phyloP scores from a whole-genome alignment of 2,329 filamentous ascomycete species.

The Westerdykella aurantiaca region DNA sequence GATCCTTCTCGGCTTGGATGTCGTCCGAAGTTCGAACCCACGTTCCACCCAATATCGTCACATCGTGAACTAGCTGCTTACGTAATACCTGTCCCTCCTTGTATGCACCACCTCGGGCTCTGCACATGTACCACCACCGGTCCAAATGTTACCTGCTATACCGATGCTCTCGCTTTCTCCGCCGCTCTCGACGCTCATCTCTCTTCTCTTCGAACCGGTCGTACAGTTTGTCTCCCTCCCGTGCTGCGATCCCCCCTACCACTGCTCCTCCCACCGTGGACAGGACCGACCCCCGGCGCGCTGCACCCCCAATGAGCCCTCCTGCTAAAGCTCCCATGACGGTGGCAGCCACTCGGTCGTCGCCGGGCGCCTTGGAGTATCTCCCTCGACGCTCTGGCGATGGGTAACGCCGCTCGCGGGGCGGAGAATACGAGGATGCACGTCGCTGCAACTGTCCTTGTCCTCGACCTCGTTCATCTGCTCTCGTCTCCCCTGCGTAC shows the following conservation, averaged over 20 bases:
- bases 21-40: no score
- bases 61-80: no score
- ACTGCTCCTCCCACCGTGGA: conserved; percentile 33
- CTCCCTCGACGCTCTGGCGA: not conserved
- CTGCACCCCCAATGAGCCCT: conserved; percentile 26
- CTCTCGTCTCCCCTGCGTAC: no score
- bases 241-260: conserved; percentile 29
- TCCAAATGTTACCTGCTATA: not conserved
- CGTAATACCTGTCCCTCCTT: no score
- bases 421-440: conserved; percentile 22
- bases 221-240: conserved; percentile 23
- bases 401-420: conserved; percentile 4
- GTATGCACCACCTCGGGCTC: no score
- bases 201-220: conserved; percentile 12
- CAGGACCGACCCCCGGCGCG: conserved; percentile 24
- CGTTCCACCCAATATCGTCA: no score
- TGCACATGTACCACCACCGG: no score
- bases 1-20: no score
- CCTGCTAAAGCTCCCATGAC: conserved; percentile 32
- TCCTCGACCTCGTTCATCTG: conserved; percentile 13
- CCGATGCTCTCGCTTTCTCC: conserved; percentile 1
- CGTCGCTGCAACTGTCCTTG: conserved; percentile 18
- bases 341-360: conserved; percentile 20
- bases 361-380: conserved; percentile 15
- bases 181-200: conserved; percentile 6